These are phyloP conservation scores for Stenocarpella maydis DNA, from an alignment of 2,329 filamentous ascomycete genomes.

Conservation along the genomic window DNA sequence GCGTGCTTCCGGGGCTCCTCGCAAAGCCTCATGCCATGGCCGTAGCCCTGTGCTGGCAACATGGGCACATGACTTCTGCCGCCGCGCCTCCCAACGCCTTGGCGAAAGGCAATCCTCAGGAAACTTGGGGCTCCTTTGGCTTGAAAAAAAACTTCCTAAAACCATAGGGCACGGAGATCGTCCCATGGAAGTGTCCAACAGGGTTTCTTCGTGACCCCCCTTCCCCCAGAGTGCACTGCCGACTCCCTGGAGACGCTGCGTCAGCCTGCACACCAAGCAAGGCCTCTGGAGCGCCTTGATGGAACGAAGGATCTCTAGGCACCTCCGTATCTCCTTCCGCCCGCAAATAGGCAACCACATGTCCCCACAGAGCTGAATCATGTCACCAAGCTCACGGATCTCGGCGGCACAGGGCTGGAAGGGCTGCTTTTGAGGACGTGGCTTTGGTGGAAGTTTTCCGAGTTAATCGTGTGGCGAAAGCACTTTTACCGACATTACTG, in stretches of 20 bases:
- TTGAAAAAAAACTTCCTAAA: conserved; percentile 3
- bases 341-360: neutral
- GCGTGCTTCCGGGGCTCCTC: conserved; percentile 40
- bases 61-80: conserved; percentile 15
- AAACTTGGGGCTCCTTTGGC: neutral
- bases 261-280: neutral
- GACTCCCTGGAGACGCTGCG: neutral
- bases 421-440: too few relatives aligned
- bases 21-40: too few relatives aligned
- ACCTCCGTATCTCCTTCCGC: conserved; percentile 15
- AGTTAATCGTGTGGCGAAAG: too few relatives aligned
- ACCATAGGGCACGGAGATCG: conserved; percentile 9
- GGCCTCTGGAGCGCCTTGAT: conserved; percentile 17
- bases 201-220: conserved; percentile 3
- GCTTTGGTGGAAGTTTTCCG: too few relatives aligned
- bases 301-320: conserved; percentile 23
- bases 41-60: conserved; percentile 36
- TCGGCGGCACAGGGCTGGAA: neutral
- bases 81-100: neutral
- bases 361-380: conserved; percentile 8
- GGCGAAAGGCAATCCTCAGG: conserved; percentile 8
- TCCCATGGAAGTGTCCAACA: conserved; percentile 26
- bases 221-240: neutral
- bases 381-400: conserved; percentile 22
- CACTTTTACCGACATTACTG: too few relatives aligned